These are phyloP conservation scores for Exobasidium cylindrosporum DNA, from an alignment of 1,284 basidiomycete species.

Conservation along the genomic window DNA sequence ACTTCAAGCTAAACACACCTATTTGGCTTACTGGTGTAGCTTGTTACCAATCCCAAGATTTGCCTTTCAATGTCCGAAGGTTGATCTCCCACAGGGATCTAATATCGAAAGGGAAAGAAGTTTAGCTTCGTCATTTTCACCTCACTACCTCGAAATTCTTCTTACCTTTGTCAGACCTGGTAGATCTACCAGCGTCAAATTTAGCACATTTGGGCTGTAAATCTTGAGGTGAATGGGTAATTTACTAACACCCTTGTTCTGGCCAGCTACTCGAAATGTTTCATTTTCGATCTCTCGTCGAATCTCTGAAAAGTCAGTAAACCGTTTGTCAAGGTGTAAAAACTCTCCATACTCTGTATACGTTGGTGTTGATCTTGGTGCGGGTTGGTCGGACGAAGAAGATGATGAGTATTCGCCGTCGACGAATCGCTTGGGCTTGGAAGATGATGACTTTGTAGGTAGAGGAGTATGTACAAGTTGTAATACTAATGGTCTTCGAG, in stretches of 20 bases:
- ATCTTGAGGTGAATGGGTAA: slow-evolving; percentile 90
- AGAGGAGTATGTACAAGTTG: slow-evolving; percentile 78
- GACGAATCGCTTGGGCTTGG: slow-evolving; percentile 1
- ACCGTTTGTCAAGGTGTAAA: slow-evolving; percentile 89
- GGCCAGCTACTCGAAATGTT: slow-evolving; percentile 93
- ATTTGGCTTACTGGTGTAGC: slow-evolving; percentile 95
- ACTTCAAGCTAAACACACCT: slow-evolving; percentile 62
- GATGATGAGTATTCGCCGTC: slow-evolving; percentile 3
- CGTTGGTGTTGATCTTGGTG: slow-evolving; percentile 48
- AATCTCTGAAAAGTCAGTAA: slow-evolving; percentile 89
- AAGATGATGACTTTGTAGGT: neutral
- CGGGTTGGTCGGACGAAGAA: slow-evolving; percentile 30
- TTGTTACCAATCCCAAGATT: slow-evolving; percentile 86
- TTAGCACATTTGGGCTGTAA: slow-evolving; percentile 90
- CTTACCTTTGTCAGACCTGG: slow-evolving; percentile 82
- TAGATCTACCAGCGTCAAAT: slow-evolving; percentile 90
- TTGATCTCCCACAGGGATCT: slow-evolving; percentile 61
- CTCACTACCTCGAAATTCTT: slow-evolving; percentile 54
- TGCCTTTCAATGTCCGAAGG: slow-evolving; percentile 90
- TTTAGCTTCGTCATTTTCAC: neutral
- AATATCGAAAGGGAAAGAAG: no score
- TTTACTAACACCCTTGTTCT: slow-evolving; percentile 98
- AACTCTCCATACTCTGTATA: slow-evolving; percentile 88
- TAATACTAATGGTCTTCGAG: slow-evolving; percentile 86
- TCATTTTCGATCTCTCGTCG: slow-evolving; percentile 96